phyloP scores from a whole-genome alignment of 192 early-diverging fungal species.

The Coemansia sp. region DNA sequence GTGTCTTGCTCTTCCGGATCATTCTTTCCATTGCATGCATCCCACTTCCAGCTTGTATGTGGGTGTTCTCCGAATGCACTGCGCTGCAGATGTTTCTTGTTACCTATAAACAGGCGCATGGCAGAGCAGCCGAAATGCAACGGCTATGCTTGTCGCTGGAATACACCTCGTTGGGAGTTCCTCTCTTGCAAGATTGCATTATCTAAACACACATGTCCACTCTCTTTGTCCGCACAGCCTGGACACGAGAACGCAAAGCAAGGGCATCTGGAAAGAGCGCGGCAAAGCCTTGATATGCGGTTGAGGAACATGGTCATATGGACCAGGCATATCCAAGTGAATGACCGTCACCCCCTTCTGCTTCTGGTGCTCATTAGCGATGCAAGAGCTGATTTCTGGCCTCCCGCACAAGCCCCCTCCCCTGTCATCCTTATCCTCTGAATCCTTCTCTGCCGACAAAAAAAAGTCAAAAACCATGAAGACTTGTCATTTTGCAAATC shows the following conservation, averaged over 20 bases:
- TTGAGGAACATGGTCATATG: constrained; percentile 7
- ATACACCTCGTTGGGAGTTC: background rate
- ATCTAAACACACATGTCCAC: constrained; percentile 4
- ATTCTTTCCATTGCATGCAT: background rate
- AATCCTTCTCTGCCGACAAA: background rate
- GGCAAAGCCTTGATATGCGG: constrained; percentile 1
- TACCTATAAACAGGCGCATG: constrained; percentile 6
- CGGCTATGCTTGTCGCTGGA: constrained; percentile 1
- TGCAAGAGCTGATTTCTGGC: background rate
- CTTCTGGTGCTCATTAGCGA: background rate
- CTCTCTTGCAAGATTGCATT: background rate
- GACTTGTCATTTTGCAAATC: background rate
- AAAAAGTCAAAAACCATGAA: background rate
- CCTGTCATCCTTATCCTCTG: background rate
- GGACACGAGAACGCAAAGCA: background rate
- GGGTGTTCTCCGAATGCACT: background rate
- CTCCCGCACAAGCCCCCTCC: background rate
- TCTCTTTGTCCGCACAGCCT: constrained; percentile 4
- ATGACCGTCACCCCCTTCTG: background rate
- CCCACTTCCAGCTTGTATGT: background rate
- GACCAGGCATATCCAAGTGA: background rate
- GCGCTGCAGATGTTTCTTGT: constrained; percentile 1
- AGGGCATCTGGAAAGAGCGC: background rate
- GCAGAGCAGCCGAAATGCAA: constrained; percentile 3
- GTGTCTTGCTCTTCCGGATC: background rate